Base-by-base conservation (phyloP, 1,284 basidiomycete species). In the Marasmius sp. region DNA sequence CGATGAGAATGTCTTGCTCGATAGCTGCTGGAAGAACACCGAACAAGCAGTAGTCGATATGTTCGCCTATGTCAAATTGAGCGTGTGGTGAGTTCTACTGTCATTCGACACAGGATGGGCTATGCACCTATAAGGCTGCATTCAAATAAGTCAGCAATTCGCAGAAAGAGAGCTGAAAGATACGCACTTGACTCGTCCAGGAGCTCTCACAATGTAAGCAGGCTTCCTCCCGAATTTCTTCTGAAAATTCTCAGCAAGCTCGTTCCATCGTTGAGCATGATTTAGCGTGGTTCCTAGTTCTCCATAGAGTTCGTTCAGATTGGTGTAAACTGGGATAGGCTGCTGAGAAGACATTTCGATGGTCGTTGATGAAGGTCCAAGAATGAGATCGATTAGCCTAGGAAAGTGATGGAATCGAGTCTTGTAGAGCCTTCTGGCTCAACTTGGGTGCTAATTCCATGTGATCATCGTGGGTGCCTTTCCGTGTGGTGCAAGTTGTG, bases 11-110 rank as follows among this genome's bases (percentile, higher is more conserved):
- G 74, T 95, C 94, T 61, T 87, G 85, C 67, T 95, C 93, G 56
- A 95, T 85, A 0, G 94, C 94, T 12, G 90, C 85, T 8, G 94
- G 94, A 37, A 95, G 81, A 12, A 93, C 93, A 3, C 88, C 88
- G 67, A 92, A 92, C 37, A 91, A 77, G 1, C 85, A 84, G 71
- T 95, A 95, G 76, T 95, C 94, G 71, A 95, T 92, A 72, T 96
- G 93, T 75, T 95, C 93, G 50, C 92, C 91, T 84, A 80, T 68
- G 55, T 68, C 70, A 36, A 22, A 33, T 60, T 36, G 6, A 43
- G 18, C 61, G 59, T 37, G n/a, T 38, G 50, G 12, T 27, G 27
- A 27, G 27, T 27, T 27, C 27, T 27, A 27, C 27, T 27, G 59
- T 60, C 49, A 11, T 52, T 9, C 27, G 27, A 37, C 48, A 16